Base-by-base conservation (phyloP, 768 basidiomycete genomes). In the Gymnopilus dilepis region DNA sequence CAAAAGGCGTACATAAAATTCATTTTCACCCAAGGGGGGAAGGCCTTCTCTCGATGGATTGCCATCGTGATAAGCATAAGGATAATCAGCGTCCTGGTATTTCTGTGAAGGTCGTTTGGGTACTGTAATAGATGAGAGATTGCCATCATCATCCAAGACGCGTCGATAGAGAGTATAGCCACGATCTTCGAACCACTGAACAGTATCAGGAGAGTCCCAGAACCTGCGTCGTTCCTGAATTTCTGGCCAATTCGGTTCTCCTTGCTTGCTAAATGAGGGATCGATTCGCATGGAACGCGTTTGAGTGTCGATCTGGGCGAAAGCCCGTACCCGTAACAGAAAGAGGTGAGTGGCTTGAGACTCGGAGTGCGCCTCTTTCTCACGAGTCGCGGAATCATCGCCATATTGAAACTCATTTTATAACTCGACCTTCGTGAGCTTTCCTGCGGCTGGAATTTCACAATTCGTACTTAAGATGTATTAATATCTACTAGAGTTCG, bases 21-120 rank as follows among this genome's bases (percentile, higher is more conserved):
- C 37, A 19, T 1, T 17, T 6, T 26, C 57, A 22, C 34, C 30
- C 22, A 31, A 30, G n/a, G 52, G 37, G 6, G 21, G 45, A 11
- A 43, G 9, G 2, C 22, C 47, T 15, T 7, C 34, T 37, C 19
- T 42, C 8, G 26, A 31, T 3, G 12, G 13, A 2, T 42, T 28
- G 7, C 33, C 38, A 40, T 65, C 52, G n/a, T 58, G 37, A 42
- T 55, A 55, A 7, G 64, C 48, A 55, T 56, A 55, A 31, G 64
- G 64, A 37, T 61, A 61, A 6, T 55, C 30, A 17, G 50, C 56
- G 8, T 43, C 42, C 3, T 41, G 33, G 9, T 42, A 48, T 4
- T 56, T 28, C 31, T 42, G 26, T 12, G 22, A 19, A 17, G 55
- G 21, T 4, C 41, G 30, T 13, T 5, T 13, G 26, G 57, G 57